These are phyloP conservation scores for Umbellularia californica DNA, from an alignment of 164 flowering plant species.

Conservation along the genomic window DNA sequence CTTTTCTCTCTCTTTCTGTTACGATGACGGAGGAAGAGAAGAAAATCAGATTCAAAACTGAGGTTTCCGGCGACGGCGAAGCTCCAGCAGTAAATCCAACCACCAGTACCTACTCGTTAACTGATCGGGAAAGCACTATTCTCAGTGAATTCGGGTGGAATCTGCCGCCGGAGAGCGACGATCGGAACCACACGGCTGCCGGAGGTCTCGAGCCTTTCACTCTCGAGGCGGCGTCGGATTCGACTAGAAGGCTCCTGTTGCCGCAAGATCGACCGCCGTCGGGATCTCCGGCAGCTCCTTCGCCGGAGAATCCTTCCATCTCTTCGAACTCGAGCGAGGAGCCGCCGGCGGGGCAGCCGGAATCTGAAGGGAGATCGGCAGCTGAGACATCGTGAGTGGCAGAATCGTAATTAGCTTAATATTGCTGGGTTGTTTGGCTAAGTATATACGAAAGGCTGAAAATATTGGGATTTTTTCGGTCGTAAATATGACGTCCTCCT, in stretches of 20 bases:
- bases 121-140: constrained; percentile 33
- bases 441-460: neutral
- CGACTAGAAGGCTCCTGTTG: constrained; percentile 13
- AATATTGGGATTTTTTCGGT: neutral
- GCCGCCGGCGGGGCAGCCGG: constrained; percentile 41
- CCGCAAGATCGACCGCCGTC: constrained; percentile 6
- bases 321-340: constrained; percentile 76
- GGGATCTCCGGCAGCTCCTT: neutral
- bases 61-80: constrained; percentile 14
- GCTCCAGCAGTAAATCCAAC: constrained; percentile 1
- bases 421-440: neutral
- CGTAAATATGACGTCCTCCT: too few relatives aligned
- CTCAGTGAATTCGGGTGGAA: constrained; percentile 58
- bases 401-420: neutral
- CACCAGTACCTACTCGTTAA: constrained; percentile 26
- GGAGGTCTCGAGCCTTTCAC: neutral
- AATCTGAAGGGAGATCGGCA: constrained; percentile 36
- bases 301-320: constrained; percentile 31
- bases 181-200: neutral
- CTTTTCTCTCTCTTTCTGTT: neutral
- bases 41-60: constrained; percentile 20
- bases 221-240: constrained; percentile 7
- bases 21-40: constrained; percentile 15
- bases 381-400: constrained; percentile 66
- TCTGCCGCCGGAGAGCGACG: constrained; percentile 14